A percentile compares a stretch with the other conserved stretches of the same genome.
Conservation (phyloP, 495 filamentous ascomycete genomes). For the Bombardia bombarda region DNA sequence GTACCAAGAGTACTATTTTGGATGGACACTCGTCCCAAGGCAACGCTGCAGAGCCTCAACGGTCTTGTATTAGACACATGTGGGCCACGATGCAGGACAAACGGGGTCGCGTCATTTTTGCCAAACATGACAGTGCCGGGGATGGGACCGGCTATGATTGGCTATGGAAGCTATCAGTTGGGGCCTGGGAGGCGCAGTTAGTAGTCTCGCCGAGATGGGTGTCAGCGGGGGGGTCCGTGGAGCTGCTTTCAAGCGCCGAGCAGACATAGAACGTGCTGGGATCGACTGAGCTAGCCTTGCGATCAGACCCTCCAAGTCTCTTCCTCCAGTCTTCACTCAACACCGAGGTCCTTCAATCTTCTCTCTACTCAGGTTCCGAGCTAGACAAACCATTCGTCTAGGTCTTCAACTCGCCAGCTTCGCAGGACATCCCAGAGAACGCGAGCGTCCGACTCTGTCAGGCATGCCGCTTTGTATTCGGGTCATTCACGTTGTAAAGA, state of each 20-base stretch:
- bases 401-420: too few relatives aligned
- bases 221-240: not conserved
- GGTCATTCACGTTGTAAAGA: too few relatives aligned
- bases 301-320: constrained; percentile 4
- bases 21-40: not conserved
- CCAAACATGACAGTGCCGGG: not conserved
- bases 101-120: not conserved
- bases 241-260: constrained; percentile 12
- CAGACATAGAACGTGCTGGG: constrained; percentile 3
- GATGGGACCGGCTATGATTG: not conserved
- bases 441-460: too few relatives aligned
- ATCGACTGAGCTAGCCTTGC: constrained; percentile 11
- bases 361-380: too few relatives aligned
- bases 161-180: not conserved
- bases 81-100: not conserved
- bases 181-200: not conserved
- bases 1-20: too few relatives aligned
- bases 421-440: too few relatives aligned
- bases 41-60: constrained; percentile 1
- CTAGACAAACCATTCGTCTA: too few relatives aligned
- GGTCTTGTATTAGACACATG: too few relatives aligned
- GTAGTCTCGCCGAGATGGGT: not conserved
- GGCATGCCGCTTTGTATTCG: too few relatives aligned
- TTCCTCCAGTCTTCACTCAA: too few relatives aligned
- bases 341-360: too few relatives aligned